phyloP scores from a whole-genome alignment of 1,284 basidiomycete species.

The Fomitiporia mediterranea region DNA sequence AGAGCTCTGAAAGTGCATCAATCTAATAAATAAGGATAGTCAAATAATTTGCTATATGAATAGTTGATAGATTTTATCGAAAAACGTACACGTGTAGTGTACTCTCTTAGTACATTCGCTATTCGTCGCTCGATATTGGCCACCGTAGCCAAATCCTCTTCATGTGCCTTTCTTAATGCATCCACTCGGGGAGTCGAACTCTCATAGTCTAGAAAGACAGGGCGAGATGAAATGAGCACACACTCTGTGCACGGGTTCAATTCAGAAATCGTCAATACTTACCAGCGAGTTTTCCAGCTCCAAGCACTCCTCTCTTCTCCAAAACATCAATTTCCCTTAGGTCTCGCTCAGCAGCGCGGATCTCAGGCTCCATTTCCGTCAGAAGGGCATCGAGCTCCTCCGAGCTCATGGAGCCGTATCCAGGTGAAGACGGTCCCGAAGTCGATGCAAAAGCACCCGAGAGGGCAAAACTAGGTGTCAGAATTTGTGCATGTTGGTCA shows the following conservation, averaged over 20 bases:
- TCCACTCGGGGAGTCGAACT: conserved; percentile 55
- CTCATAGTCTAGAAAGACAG: conserved; percentile 49
- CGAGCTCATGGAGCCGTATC: conserved; percentile 58
- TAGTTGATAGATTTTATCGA: not conserved
- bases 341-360: conserved; percentile 73
- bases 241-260: too few relatives aligned
- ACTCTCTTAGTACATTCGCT: conserved; percentile 55
- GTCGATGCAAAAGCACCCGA: conserved; percentile 47
- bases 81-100: conserved; percentile 57
- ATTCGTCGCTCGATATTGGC: conserved; percentile 59
- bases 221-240: too few relatives aligned
- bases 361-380: conserved; percentile 73
- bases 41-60: not conserved
- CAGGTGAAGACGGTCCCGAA: too few relatives aligned
- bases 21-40: conserved; percentile 41
- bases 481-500: conserved; percentile 64
- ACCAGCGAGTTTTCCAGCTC: conserved; percentile 67
- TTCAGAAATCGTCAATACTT: conserved; percentile 19
- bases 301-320: conserved; percentile 63
- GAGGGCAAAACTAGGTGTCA: conserved; percentile 69
- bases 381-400: conserved; percentile 66
- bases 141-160: conserved; percentile 52
- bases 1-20: conserved; percentile 71
- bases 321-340: conserved; percentile 68
- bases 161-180: conserved; percentile 50